Evolutionary conservation across 2,329 filamentous ascomycete genomes (phyloP).

Genomic region (Fusarium sp.): DNA sequence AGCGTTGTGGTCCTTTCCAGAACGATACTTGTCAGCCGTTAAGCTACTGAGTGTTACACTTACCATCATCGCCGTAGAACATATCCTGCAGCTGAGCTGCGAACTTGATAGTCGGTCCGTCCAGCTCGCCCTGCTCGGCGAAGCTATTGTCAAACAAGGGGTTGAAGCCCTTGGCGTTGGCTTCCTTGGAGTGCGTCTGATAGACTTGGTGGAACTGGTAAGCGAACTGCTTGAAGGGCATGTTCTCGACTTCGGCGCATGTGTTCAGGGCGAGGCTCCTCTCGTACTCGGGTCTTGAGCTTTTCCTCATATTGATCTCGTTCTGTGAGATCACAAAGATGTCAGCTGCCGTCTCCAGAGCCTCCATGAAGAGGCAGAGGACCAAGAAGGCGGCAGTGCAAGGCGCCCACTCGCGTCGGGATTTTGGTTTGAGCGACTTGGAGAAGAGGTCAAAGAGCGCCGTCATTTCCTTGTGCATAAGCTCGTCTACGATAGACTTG

Average conservation of each 20-base stretch:
- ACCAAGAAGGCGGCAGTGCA: conserved; percentile 71
- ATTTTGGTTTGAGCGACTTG: conserved; percentile 69
- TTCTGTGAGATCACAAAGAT: conserved; percentile 67
- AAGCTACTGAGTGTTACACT: conserved; percentile 49
- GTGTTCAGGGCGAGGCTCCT: conserved; percentile 63
- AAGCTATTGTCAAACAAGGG: conserved; percentile 65
- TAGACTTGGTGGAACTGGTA: conserved; percentile 74
- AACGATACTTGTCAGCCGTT: conserved; percentile 20
- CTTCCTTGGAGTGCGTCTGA: conserved; percentile 69
- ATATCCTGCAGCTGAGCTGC: conserved; percentile 62
- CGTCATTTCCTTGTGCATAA: conserved; percentile 67
- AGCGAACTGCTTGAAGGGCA: conserved; percentile 73
- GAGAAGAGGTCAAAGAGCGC: conserved; percentile 68
- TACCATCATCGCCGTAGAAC: conserved; percentile 62
- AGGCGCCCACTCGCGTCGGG: conserved; percentile 68
- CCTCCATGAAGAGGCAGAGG: conserved; percentile 72
- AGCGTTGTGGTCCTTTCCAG: conserved; percentile 32
- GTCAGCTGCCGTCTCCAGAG: conserved; percentile 68
- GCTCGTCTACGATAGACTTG: conserved; percentile 70
- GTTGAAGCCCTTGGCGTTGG: conserved; percentile 67
- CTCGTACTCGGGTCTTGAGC: conserved; percentile 56
- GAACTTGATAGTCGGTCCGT: conserved; percentile 63
- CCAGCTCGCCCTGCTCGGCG: conserved; percentile 62
- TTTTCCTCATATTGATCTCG: conserved; percentile 62
- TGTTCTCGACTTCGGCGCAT: conserved; percentile 68